Conservation (phyloP, 2,329 filamentous ascomycete genomes). For the Hortaea werneckii region DNA sequence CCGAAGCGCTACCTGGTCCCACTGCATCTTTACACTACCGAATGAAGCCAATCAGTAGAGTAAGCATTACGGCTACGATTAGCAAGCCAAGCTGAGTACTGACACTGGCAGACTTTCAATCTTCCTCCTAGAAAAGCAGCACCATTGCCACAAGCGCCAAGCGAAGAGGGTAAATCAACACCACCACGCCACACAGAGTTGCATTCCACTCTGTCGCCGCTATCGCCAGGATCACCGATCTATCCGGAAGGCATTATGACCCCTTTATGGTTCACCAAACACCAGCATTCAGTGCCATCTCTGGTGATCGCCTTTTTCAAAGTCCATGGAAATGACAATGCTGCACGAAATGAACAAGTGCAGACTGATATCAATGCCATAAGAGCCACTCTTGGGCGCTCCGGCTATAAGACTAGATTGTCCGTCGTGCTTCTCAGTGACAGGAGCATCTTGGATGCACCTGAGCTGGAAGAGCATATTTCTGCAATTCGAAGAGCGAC, state of each 20-base stretch:
- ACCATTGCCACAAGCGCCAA: conserved; percentile 43
- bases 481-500: conserved; percentile 70
- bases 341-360: conserved; percentile 73
- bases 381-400: conserved; percentile 56
- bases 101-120: conserved; percentile 38
- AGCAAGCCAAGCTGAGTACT: too few relatives aligned
- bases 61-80: conserved; percentile 41
- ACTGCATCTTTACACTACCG: conserved; percentile 15
- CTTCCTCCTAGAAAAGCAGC: conserved; percentile 54
- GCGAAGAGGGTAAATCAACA: conserved; percentile 28
- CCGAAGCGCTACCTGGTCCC: conserved; percentile 16
- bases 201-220: conserved; percentile 84
- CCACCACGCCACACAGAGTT: conserved; percentile 41
- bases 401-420: conserved; percentile 68
- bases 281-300: conserved; percentile 74
- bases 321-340: conserved; percentile 64
- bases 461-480: conserved; percentile 64
- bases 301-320: conserved; percentile 72
- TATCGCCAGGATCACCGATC: conserved; percentile 70
- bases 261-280: conserved; percentile 74
- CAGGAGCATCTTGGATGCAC: conserved; percentile 47
- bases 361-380: conserved; percentile 77
- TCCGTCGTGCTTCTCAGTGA: conserved; percentile 70
- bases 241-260: conserved; percentile 87
- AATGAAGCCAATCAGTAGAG: conserved; percentile 55